Percentiles rank a stretch among this genome's conserved stretches.
Conservation (phyloP, 805 yeast species). For the Saccharomycopsis vini region DNA sequence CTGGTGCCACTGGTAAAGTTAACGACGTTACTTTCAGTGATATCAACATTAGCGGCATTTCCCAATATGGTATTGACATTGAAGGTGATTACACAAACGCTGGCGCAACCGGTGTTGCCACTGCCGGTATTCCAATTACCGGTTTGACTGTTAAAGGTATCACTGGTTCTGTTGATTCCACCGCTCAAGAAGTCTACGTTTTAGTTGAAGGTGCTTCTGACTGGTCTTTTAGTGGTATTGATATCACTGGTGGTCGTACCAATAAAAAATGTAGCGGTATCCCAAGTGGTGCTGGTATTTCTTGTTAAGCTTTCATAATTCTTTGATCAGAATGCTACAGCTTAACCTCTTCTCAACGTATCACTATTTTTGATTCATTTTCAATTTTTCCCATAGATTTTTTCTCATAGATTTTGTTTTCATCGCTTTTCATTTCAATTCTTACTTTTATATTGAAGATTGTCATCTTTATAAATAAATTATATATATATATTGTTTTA, state of each 20-base stretch:
- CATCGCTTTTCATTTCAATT: no score
- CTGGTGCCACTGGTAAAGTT: slow-evolving; percentile 20
- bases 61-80: slow-evolving; percentile 19
- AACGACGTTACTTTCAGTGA: slow-evolving; percentile 13
- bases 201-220: slow-evolving; percentile 18
- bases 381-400: no score
- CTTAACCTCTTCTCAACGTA: no score
- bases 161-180: slow-evolving; percentile 17
- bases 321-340: no score
- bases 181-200: slow-evolving; percentile 16
- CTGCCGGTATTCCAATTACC: slow-evolving; percentile 20
- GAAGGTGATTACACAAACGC: slow-evolving; percentile 19
- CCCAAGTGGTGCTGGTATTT: slow-evolving; percentile 19
- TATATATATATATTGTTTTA: no score
- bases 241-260: slow-evolving; percentile 17
- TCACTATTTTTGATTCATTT: no score
- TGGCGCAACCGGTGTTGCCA: slow-evolving; percentile 18
- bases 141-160: slow-evolving; percentile 13
- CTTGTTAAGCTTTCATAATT: no score
- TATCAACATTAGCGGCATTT: slow-evolving; percentile 7
- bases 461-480: no score
- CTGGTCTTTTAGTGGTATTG: slow-evolving; percentile 14
- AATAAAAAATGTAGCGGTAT: slow-evolving; percentile 18
- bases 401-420: no score
- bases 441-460: no score